A percentile compares a stretch with the other conserved stretches of the same genome.
Evolutionary conservation across 331 rosid genomes (phyloP).

Genomic region (Malus hybrid): DNA sequence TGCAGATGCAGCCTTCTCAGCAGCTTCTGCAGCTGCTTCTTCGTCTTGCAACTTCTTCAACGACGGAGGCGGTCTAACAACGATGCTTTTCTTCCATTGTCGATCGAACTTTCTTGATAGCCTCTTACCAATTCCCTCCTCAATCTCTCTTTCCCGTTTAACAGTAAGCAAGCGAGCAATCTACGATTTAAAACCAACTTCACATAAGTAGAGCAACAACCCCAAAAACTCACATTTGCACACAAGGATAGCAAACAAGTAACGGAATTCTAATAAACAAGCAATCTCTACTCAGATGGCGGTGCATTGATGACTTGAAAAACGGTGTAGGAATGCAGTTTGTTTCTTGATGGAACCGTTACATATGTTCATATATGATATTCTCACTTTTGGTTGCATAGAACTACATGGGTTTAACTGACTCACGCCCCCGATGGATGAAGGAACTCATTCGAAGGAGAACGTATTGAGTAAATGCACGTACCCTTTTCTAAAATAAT

Average conservation of each 20-base stretch:
- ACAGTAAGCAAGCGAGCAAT: constrained; percentile 92
- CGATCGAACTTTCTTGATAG: constrained; percentile 82
- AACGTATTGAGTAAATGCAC: too few species aligned
- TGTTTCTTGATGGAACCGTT: too few species aligned
- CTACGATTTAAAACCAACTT: constrained; percentile 26
- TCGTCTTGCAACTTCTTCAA: constrained; percentile 52
- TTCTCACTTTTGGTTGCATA: too few species aligned
- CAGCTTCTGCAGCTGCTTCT: constrained; percentile 51
- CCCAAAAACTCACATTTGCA: background rate
- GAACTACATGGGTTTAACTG: too few species aligned
- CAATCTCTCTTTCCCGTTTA: constrained; percentile 85
- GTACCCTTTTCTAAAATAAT: background rate
- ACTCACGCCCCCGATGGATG: too few species aligned
- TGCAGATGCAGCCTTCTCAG: constrained; percentile 36
- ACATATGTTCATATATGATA: too few species aligned
- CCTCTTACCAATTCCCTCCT: constrained; percentile 75
- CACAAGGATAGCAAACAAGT: background rate
- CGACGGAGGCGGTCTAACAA: constrained; percentile 77
- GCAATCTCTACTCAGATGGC: background rate
- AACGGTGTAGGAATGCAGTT: too few species aligned
- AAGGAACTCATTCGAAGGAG: too few species aligned
- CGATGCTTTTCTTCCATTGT: constrained; percentile 76
- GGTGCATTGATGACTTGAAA: background rate
- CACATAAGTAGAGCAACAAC: background rate
- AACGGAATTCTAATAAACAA: background rate